phyloP scores from a whole-genome alignment of 805 yeast species.

The Cyberlindnera nakhonratchasimensis region DNA sequence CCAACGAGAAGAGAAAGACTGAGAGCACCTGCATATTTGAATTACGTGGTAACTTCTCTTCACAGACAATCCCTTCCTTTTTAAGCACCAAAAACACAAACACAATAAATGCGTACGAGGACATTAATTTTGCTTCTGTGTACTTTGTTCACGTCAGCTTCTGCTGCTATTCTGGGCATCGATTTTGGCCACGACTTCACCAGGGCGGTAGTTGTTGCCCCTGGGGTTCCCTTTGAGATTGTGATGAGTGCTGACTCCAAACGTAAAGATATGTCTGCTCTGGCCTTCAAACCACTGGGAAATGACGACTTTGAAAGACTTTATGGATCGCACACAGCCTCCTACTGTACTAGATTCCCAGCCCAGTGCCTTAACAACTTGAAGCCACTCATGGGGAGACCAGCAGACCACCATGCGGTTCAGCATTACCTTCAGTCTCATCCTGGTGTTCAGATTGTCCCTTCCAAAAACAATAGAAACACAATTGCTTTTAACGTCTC shows the following conservation, averaged over 20 bases:
- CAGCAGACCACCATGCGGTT: conserved; percentile 45
- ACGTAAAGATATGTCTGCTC: conserved; percentile 81
- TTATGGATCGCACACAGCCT: conserved; percentile 73
- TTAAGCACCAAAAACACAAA: not conserved
- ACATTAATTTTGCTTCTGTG: conserved; percentile 2
- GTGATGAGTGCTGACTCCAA: conserved; percentile 88
- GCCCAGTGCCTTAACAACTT: conserved; percentile 58
- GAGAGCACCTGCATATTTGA: too few species aligned
- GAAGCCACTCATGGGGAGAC: conserved; percentile 69
- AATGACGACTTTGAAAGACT: conserved; percentile 56
- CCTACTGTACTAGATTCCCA: conserved; percentile 73
- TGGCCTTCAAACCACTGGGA: conserved; percentile 52
- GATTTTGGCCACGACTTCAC: conserved; percentile 87
- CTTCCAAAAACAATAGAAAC: conserved; percentile 42
- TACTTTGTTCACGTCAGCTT: conserved; percentile 16
- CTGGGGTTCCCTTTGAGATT: conserved; percentile 83
- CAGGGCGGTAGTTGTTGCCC: conserved; percentile 87
- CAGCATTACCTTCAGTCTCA: conserved; percentile 48
- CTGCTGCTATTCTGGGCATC: conserved; percentile 75
- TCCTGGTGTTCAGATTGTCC: conserved; percentile 53
- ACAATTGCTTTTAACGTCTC: conserved; percentile 56
- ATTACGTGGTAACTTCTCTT: conserved; percentile 1
- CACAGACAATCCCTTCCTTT: too few species aligned
- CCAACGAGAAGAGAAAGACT: too few species aligned
- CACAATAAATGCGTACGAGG: conserved; percentile 5